phyloP scores from a whole-genome alignment of 352 stramenopile genomes.

The Globisporangium paroecandrum region DNA sequence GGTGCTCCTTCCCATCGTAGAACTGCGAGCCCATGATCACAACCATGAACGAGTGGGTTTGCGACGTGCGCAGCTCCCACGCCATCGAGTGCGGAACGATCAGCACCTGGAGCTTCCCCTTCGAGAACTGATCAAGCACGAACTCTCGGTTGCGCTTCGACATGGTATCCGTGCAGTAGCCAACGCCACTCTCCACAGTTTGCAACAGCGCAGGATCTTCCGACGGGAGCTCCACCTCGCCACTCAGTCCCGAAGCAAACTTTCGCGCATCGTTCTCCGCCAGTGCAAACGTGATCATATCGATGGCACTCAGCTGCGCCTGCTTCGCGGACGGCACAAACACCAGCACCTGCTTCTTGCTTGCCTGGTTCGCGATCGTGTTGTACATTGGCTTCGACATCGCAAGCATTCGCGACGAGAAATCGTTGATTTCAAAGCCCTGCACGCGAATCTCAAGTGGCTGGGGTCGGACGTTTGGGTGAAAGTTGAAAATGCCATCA shows the following conservation, averaged over 20 bases:
- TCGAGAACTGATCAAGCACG: slow-evolving; percentile 88
- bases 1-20: slow-evolving; percentile 95
- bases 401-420: slow-evolving; percentile 94
- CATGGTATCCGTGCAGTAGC: slow-evolving; percentile 95
- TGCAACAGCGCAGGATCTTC: slow-evolving; percentile 92
- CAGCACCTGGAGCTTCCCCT: slow-evolving; percentile 89
- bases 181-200: slow-evolving; percentile 93
- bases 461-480: slow-evolving; percentile 93
- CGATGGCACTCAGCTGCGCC: slow-evolving; percentile 97
- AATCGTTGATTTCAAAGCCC: slow-evolving; percentile 98
- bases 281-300: slow-evolving; percentile 96
- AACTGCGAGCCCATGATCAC: slow-evolving; percentile 97
- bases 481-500: slow-evolving; percentile 91
- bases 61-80: slow-evolving; percentile 83
- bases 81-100: slow-evolving; percentile 93
- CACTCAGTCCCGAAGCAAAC: slow-evolving; percentile 42
- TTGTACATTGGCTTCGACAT: slow-evolving; percentile 99
- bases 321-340: slow-evolving; percentile 98
- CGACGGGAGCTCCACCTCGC: slow-evolving; percentile 44
- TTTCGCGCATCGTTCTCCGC: slow-evolving; percentile 78
- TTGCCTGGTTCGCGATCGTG: slow-evolving; percentile 83
- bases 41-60: slow-evolving; percentile 89
- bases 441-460: slow-evolving; percentile 97
- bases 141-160: slow-evolving; percentile 84
- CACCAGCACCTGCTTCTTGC: slow-evolving; percentile 90